A percentile compares a stretch with the other conserved stretches of the same genome.
Evolutionary conservation across 2,329 filamentous ascomycete genomes (phyloP).

Genomic region (Arthrobotrys pseudoclavata): DNA sequence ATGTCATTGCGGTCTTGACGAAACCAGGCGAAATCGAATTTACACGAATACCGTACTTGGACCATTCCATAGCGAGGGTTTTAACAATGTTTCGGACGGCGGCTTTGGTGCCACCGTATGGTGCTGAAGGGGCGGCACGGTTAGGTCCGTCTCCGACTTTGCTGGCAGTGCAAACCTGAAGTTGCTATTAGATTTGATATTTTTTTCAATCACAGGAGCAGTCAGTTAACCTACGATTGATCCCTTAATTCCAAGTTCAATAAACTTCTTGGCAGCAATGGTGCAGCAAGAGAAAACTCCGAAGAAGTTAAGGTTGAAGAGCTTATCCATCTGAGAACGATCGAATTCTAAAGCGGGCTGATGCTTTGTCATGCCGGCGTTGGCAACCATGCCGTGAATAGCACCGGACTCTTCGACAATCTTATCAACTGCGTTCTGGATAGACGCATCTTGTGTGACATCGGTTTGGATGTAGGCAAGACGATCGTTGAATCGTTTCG

Average conservation of each 20-base stretch:
- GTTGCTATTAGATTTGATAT: conserved; percentile 14
- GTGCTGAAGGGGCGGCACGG: conserved; percentile 70
- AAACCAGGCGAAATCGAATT: conserved; percentile 69
- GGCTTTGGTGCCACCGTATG: conserved; percentile 63
- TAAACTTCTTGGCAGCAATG: conserved; percentile 68
- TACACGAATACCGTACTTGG: conserved; percentile 68
- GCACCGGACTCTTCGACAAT: conserved; percentile 66
- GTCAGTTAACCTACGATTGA: conserved; percentile 60
- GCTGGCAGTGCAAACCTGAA: conserved; percentile 68
- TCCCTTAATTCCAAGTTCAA: conserved; percentile 65
- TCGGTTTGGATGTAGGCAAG: conserved; percentile 69
- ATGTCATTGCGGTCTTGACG: conserved; percentile 69
- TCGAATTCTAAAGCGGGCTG: conserved; percentile 68
- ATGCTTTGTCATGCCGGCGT: conserved; percentile 69
- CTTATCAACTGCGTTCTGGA: conserved; percentile 67
- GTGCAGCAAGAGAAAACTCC: conserved; percentile 69
- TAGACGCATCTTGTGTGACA: conserved; percentile 67
- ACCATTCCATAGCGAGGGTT: conserved; percentile 69
- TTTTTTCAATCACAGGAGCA: too few relatives aligned
- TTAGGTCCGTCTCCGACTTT: conserved; percentile 70
- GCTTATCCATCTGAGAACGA: conserved; percentile 66
- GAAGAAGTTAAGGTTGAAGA: conserved; percentile 69
- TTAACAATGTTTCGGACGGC: conserved; percentile 66
- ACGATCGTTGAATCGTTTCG: conserved; percentile 67
- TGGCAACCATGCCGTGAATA: conserved; percentile 68